phyloP scores from a whole-genome alignment of 2,329 filamentous ascomycete species.

The Colletotrichum graminicola region DNA sequence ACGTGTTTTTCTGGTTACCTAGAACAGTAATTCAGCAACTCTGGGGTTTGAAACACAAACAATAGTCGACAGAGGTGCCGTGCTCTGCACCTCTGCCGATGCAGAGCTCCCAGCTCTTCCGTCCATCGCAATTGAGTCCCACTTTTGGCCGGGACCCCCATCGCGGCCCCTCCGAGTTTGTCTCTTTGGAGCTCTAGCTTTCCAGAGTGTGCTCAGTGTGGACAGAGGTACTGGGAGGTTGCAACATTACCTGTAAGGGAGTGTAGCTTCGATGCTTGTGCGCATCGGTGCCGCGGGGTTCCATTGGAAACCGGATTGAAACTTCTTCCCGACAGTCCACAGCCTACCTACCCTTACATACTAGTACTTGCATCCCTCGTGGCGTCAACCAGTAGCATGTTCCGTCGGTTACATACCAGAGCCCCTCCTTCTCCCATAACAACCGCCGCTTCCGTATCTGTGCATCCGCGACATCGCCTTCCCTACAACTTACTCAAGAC shows the following conservation, averaged over 20 bases:
- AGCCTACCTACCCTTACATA: background rate
- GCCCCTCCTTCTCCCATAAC: conserved; percentile 8
- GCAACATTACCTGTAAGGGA: background rate
- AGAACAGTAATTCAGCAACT: too few species aligned
- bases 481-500: conserved; percentile 5
- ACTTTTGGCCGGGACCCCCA: conserved; percentile 25
- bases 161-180: conserved; percentile 2
- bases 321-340: conserved; percentile 32
- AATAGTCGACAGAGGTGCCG: background rate
- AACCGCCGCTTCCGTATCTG: conserved; percentile 8
- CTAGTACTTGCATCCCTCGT: conserved; percentile 4
- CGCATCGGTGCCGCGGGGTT: conserved; percentile 24
- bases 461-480: background rate
- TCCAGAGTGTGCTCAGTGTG: background rate
- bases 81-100: conserved; percentile 27
- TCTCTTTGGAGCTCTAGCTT: conserved; percentile 3
- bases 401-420: conserved; percentile 24
- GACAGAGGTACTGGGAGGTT: background rate
- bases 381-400: conserved; percentile 31
- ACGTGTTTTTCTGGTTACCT: too few species aligned
- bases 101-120: conserved; percentile 19
- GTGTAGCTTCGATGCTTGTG: conserved; percentile 25
- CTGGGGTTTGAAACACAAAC: conserved; percentile 3
- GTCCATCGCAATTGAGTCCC: conserved; percentile 28
- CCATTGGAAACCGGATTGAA: conserved; percentile 41